Percentiles rank a stretch among this genome's conserved stretches.
phyloP scores from a whole-genome alignment of 2,329 filamentous ascomycete genomes.

The Colletotrichum magnum region DNA sequence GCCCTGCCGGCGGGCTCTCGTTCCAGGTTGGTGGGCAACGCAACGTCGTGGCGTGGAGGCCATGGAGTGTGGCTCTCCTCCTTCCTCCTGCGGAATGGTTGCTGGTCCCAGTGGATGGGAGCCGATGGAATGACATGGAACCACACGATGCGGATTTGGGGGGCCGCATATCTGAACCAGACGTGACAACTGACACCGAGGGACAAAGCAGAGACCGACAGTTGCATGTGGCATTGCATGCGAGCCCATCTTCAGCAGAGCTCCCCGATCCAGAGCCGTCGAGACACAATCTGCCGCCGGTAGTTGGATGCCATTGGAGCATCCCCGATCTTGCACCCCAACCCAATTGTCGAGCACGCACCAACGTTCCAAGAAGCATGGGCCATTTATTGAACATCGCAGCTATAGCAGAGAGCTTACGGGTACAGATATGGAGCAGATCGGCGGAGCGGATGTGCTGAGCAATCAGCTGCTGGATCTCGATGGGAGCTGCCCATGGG shows the following conservation, averaged over 20 bases:
- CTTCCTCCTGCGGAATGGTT: slow-evolving; percentile 27
- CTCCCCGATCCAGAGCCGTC: not conserved
- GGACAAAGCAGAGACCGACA: not conserved
- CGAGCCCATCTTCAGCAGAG: not conserved
- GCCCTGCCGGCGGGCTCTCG: slow-evolving; percentile 3
- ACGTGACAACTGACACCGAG: slow-evolving; percentile 19
- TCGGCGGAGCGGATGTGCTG: slow-evolving; percentile 15
- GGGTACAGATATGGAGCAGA: slow-evolving; percentile 18
- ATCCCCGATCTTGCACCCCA: not conserved
- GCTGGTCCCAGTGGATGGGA: slow-evolving; percentile 17
- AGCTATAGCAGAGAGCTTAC: slow-evolving; percentile 3
- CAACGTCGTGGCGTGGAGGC: slow-evolving; percentile 33
- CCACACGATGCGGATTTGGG: slow-evolving; percentile 15
- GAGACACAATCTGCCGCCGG: not conserved
- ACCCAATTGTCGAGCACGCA: not conserved
- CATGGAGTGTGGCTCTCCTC: slow-evolving; percentile 15
- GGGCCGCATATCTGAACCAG: slow-evolving; percentile 12
- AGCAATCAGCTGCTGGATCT: slow-evolving; percentile 24
- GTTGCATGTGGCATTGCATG: slow-evolving; percentile 3
- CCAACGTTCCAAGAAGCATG: slow-evolving; percentile 19
- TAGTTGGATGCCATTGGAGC: not conserved
- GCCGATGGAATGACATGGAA: slow-evolving; percentile 35
- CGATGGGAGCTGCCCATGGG: slow-evolving; percentile 10
- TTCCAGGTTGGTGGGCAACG: slow-evolving; percentile 34
- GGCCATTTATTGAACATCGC: slow-evolving; percentile 12